Evolutionary conservation across 305 asterid species (phyloP), one percentile per base, ranked within the genome.

Genomic region (Striga hermonthica): DNA sequence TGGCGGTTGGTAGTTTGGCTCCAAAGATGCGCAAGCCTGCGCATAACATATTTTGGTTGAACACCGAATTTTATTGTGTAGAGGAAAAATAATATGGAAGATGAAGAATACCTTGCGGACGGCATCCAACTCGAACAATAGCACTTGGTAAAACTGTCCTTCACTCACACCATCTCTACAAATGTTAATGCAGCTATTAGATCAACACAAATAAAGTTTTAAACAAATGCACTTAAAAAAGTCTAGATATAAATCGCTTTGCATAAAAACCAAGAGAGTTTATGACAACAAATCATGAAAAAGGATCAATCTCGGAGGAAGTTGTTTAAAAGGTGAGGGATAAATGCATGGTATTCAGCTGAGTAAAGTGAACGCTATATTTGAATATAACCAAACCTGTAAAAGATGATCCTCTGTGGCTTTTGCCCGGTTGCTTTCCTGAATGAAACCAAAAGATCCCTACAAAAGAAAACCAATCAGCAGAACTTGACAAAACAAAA

Each of bases 121-220:
- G 40, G 99, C 99, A 74, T 94, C 99, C 62, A 94, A 80, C 83
- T 94, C 99, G 35, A 88, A 94, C 44, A 90, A 85, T 22, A 94
- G 81, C 63, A 94, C 99, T 79, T 94, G 98, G 81, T 94, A 90
- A 72, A 94, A 94, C 69, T 94, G 99, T 67, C 99, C 99, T 87
- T 94, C 99, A 54, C 99, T 94, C 66, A 91, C 99, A 4, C 99
- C 99, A 75, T 91, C 99, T 88, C 99, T 93, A 84, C 61, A 9
- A 67, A 48, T 61, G 37, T 7, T 6, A 60, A 38, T 64, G 66
- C 48, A 13, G 56, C 16, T 28, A 16, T 73, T 41, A 79, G 63
- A 54, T 31, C 2, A 22, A 22, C 2, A 0, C 31, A 50, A 49
- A 49, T n/a, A 41, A 9, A 41, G 47, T 41, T 39, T 10, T 34